phyloP scores from a whole-genome alignment of 306 rosid genomes.

The Acacia melanoxylon region DNA sequence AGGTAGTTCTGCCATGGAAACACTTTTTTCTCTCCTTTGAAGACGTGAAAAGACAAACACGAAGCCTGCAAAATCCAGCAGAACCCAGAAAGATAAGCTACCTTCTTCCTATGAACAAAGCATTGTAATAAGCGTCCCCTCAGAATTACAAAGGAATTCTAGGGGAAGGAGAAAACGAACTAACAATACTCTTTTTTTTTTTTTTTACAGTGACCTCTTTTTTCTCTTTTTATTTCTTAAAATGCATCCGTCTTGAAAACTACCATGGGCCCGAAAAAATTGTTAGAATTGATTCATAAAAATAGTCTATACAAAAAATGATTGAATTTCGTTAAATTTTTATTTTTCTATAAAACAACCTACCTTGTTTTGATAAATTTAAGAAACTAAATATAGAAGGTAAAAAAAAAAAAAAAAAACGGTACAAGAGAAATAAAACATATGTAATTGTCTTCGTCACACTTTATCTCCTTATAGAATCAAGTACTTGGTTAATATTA shows the following conservation, averaged over 20 bases:
- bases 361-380: neutral
- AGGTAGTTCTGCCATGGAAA: slow-evolving; percentile 83
- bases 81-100: neutral
- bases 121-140: neutral
- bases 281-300: neutral
- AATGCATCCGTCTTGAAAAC: neutral
- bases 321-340: neutral
- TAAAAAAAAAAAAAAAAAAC: neutral
- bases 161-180: neutral
- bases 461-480: neutral
- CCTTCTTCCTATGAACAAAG: neutral
- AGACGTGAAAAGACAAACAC: neutral
- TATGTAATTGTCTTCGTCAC: neutral
- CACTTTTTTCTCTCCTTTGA: neutral
- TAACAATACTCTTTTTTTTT: neutral
- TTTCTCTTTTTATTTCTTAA: neutral
- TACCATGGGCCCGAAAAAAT: neutral
- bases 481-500: neutral
- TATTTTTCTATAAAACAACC: neutral
- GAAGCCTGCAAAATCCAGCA: neutral
- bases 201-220: neutral
- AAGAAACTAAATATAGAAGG: neutral
- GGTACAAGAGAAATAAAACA: neutral
- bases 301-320: neutral
- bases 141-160: neutral